Evolutionary conservation across 208 protist genomes (phyloP).

Genomic region (Crithidia sp.): DNA sequence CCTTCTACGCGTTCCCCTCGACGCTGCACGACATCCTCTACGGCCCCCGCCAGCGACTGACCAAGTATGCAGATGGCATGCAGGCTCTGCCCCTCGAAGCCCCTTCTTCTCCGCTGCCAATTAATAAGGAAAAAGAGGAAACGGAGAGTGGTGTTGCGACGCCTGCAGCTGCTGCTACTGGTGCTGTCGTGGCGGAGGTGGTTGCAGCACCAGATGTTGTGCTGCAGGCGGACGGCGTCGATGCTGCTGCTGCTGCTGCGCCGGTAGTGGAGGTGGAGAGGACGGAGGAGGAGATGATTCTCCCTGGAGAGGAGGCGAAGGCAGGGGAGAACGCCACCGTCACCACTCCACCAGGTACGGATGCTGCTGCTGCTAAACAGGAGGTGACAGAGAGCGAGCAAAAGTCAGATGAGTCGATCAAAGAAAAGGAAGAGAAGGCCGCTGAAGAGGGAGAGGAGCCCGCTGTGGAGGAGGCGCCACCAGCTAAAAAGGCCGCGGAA

Average conservation of each 20-base stretch:
- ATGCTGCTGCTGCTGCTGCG: too few species aligned
- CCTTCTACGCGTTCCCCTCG: conserved; percentile 27
- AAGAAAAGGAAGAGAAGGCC: background rate
- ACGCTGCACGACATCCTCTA: conserved; percentile 41
- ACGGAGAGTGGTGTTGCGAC: background rate
- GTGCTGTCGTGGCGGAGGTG: background rate
- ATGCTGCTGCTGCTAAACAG: too few species aligned
- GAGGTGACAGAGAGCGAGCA: background rate
- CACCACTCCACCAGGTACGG: too few species aligned
- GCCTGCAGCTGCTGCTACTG: background rate
- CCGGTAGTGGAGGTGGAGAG: too few species aligned
- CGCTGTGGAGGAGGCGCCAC: background rate
- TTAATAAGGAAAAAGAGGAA: background rate
- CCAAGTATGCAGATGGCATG: conserved; percentile 36
- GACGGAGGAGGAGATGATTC: too few species aligned
- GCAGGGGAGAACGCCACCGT: too few species aligned
- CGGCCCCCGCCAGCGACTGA: conserved; percentile 24
- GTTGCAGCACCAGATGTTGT: background rate
- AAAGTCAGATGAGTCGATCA: background rate
- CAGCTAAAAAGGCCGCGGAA: background rate
- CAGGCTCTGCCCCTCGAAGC: background rate
- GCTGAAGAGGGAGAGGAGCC: background rate
- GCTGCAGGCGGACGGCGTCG: background rate
- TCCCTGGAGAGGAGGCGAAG: too few species aligned
- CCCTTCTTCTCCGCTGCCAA: background rate